A percentile compares a stretch with the other conserved stretches of the same genome.
These are phyloP conservation scores for Sporisorium iseilematis-ciliati DNA, from an alignment of 1,284 basidiomycete species.

Conservation along the genomic window DNA sequence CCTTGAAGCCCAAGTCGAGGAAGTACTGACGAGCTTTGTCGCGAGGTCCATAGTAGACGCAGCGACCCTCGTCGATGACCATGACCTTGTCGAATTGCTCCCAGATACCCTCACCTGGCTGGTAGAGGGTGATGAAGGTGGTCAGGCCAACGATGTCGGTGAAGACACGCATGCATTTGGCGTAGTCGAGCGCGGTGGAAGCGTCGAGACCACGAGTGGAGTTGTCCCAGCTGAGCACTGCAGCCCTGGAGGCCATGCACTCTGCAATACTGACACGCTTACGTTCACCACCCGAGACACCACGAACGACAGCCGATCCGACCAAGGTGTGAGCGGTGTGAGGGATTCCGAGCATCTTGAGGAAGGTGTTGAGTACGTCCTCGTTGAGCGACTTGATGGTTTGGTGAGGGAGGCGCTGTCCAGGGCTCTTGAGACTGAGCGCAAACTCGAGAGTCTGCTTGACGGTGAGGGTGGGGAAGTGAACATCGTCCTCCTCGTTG, in stretches of 20 bases:
- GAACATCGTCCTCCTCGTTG: constrained; percentile 57
- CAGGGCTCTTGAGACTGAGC: constrained; percentile 53
- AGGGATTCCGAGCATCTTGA: constrained; percentile 55
- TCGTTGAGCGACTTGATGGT: constrained; percentile 40
- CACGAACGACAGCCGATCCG: constrained; percentile 66
- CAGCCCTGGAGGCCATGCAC: constrained; percentile 70
- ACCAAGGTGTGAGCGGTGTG: constrained; percentile 59
- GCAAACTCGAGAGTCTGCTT: constrained; percentile 57
- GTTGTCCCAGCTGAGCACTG: constrained; percentile 64
- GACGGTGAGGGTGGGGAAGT: constrained; percentile 59
- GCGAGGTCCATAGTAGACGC: constrained; percentile 84
- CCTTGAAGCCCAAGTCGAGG: constrained; percentile 78
- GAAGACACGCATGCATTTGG: constrained; percentile 70
- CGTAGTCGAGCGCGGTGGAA: constrained; percentile 58
- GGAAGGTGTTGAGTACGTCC: constrained; percentile 64
- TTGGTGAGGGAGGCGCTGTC: constrained; percentile 57
- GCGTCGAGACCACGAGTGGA: constrained; percentile 71
- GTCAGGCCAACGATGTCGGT: constrained; percentile 64
- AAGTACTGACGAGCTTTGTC: constrained; percentile 79
- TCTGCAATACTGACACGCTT: constrained; percentile 62
- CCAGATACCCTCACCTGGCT: constrained; percentile 75
- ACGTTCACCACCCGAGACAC: constrained; percentile 70
- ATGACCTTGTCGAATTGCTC: constrained; percentile 68
- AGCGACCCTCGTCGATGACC: constrained; percentile 82
- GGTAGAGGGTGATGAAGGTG: constrained; percentile 72